Conservation (phyloP, 768 basidiomycete species). For the Exsudoporus frostii region DNA sequence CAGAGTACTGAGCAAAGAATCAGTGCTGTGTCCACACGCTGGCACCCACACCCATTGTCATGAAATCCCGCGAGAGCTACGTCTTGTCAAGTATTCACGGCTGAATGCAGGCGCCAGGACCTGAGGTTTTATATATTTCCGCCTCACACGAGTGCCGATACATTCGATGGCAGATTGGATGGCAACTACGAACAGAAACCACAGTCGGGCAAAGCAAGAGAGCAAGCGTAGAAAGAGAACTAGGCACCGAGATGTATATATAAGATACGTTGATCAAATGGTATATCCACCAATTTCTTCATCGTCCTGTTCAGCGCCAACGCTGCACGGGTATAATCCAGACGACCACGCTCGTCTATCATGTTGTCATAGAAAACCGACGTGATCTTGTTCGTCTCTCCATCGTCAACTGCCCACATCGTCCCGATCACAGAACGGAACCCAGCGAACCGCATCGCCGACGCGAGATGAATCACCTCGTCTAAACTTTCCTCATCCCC, state of each 20-base stretch:
- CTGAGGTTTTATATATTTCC: neutral
- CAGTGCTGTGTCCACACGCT: too few relatives aligned
- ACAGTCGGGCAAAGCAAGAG: neutral
- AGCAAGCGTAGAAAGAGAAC: too few relatives aligned
- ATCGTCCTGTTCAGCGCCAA: neutral
- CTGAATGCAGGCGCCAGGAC: neutral
- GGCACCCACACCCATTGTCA: too few relatives aligned
- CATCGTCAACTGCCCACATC: neutral
- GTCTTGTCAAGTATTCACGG: too few relatives aligned
- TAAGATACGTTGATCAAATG: too few relatives aligned
- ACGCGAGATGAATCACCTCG: neutral
- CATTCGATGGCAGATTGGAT: neutral
- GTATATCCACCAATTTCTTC: too few relatives aligned
- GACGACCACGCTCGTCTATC: neutral
- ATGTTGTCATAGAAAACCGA: too few relatives aligned
- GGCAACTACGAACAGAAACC: neutral
- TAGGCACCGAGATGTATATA: too few relatives aligned
- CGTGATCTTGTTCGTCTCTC: too few relatives aligned
- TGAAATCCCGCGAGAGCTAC: too few relatives aligned
- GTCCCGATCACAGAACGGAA: neutral
- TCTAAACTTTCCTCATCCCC: conserved; percentile 8
- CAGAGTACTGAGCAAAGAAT: too few relatives aligned
- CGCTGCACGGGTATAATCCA: conserved; percentile 1
- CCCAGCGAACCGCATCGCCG: neutral
- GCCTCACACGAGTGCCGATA: neutral